Conservation (phyloP, 441 rosid genomes). For the Cnidoscolus chayamansa region DNA sequence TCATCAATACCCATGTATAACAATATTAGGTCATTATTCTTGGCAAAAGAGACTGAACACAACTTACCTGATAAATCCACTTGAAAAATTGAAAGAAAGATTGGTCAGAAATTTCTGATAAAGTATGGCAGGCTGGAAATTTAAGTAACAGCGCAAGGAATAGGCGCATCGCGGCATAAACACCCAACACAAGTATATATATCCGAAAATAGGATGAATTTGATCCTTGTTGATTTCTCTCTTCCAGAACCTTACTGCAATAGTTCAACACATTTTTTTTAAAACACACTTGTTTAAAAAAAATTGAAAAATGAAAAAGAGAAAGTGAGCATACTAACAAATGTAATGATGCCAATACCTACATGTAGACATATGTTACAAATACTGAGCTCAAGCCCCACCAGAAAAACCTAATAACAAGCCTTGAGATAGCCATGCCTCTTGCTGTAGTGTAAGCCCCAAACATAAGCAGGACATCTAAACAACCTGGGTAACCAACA, state of each 20-base stretch:
- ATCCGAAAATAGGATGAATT: conserved; percentile 77
- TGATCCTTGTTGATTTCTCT: conserved; percentile 54
- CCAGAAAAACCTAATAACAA: conserved; percentile 91
- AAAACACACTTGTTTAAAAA: conserved; percentile 11
- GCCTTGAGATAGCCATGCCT: conserved; percentile 99
- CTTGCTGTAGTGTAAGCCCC: conserved; percentile 93
- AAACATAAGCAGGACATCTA: conserved; percentile 89
- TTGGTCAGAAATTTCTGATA: conserved; percentile 91
- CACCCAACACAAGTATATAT: conserved; percentile 87
- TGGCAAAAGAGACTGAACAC: conserved; percentile 20
- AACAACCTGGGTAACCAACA: conserved; percentile 53
- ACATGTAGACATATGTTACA: conserved; percentile 80
- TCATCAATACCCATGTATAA: conserved; percentile 6
- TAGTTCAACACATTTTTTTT: conserved; percentile 11
- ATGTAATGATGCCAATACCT: conserved; percentile 34
- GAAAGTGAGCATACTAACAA: conserved; percentile 1
- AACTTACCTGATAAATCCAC: conserved; percentile 95
- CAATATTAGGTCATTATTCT: conserved; percentile 8
- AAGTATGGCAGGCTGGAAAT: conserved; percentile 81
- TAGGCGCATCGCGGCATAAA: conserved; percentile 77
- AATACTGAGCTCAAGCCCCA: conserved; percentile 70
- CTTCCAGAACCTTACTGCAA: conserved; percentile 83
- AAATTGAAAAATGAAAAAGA: background rate
- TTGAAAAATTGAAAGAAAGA: conserved; percentile 97
- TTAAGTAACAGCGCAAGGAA: conserved; percentile 66